Evolutionary conservation across 2,329 filamentous ascomycete species (phyloP).

Genomic region (Intubia oerlemansii): DNA sequence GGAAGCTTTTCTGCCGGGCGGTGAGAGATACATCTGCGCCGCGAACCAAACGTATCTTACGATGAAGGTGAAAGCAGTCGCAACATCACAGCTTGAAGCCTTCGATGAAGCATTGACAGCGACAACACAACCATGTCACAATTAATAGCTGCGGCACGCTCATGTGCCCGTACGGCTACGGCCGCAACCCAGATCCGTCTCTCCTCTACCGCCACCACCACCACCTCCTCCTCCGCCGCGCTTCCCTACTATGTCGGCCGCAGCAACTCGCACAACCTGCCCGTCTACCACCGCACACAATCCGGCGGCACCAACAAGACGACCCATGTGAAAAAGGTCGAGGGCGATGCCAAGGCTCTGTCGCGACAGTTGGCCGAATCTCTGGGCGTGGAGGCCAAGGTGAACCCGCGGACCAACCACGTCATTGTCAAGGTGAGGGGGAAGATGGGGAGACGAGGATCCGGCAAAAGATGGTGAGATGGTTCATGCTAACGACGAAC

Average conservation of each 20-base stretch:
- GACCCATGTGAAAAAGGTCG: constrained; percentile 58
- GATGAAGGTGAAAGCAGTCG: too few species aligned
- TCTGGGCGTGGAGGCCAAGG: constrained; percentile 31
- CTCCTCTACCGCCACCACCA: neutral
- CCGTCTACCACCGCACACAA: constrained; percentile 57
- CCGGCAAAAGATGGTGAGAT: too few species aligned
- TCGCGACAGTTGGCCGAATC: constrained; percentile 38
- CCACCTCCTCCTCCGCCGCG: too few species aligned
- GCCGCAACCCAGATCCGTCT: too few species aligned
- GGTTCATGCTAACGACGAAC: neutral
- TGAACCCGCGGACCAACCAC: constrained; percentile 45
- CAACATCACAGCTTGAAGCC: too few species aligned
- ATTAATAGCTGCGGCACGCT: too few species aligned
- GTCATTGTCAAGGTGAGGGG: constrained; percentile 52
- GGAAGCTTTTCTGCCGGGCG: constrained; percentile 10
- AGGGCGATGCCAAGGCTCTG: constrained; percentile 47
- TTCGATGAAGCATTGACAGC: too few species aligned
- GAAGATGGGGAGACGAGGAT: too few species aligned
- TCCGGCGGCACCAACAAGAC: constrained; percentile 54
- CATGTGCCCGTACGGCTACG: too few species aligned
- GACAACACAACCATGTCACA: too few species aligned
- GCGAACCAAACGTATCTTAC: too few species aligned
- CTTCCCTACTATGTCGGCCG: constrained; percentile 47
- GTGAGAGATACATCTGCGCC: too few species aligned
- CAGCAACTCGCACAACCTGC: constrained; percentile 47